Conservation (phyloP, 805 yeast genomes). For the Saccharomycopsis olivae region DNA sequence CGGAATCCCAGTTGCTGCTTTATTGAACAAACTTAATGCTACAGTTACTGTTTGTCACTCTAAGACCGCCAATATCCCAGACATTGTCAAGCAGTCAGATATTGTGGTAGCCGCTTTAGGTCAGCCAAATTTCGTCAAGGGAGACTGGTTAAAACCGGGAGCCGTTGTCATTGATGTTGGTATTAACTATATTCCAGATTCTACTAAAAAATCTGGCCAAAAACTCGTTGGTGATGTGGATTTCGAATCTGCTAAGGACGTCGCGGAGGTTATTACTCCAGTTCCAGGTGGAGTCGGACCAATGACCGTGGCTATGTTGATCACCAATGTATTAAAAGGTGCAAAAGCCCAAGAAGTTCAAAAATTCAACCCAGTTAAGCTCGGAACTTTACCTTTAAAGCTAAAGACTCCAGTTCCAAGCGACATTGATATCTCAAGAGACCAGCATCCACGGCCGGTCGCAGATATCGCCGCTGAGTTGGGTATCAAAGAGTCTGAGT, state of each 20-base stretch:
- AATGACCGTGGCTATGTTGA: slow-evolving; percentile 96
- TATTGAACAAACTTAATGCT: slow-evolving; percentile 58
- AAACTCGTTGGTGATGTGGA: slow-evolving; percentile 95
- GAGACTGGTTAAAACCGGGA: slow-evolving; percentile 79
- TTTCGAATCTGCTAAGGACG: slow-evolving; percentile 50
- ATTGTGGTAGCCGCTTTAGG: slow-evolving; percentile 91
- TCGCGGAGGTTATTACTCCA: slow-evolving; percentile 74
- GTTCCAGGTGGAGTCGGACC: slow-evolving; percentile 99
- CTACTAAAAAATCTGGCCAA: slow-evolving; percentile 63
- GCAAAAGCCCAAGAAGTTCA: slow-evolving; percentile 40
- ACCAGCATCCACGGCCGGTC: slow-evolving; percentile 80
- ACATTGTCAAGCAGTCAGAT: slow-evolving; percentile 60
- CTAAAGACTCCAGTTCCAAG: slow-evolving; percentile 62
- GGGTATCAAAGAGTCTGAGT: slow-evolving; percentile 68
- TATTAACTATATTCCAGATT: slow-evolving; percentile 77
- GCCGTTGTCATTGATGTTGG: slow-evolving; percentile 92
- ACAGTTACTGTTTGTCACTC: slow-evolving; percentile 88
- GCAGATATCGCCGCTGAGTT: slow-evolving; percentile 65
- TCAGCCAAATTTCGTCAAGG: slow-evolving; percentile 70
- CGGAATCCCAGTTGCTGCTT: slow-evolving; percentile 84
- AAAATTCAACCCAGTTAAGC: slow-evolving; percentile 33
- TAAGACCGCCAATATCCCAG: slow-evolving; percentile 49
- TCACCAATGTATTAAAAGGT: slow-evolving; percentile 71
- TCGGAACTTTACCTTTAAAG: slow-evolving; percentile 40
- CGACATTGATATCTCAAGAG: slow-evolving; percentile 82